Percentiles rank a stretch among this genome's conserved stretches.
Conservation (phyloP, 495 filamentous ascomycete genomes). For the Collariella sp. region DNA sequence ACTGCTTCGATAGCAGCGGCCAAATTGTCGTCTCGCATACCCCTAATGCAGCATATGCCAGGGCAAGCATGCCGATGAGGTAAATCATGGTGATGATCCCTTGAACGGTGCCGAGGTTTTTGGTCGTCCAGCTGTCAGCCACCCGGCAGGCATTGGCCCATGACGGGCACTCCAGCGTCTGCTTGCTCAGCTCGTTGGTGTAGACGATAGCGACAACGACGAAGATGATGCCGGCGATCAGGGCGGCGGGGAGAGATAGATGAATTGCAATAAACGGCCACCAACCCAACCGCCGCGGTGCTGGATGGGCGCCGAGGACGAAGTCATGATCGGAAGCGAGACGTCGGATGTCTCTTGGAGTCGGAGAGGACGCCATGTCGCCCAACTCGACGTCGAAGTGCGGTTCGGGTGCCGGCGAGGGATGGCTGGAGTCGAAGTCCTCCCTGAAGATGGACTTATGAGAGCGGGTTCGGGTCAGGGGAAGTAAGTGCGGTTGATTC, state of each 20-base stretch:
- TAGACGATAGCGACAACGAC: constrained; percentile 21
- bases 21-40: constrained; percentile 22
- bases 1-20: constrained; percentile 21
- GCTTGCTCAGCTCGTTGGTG: constrained; percentile 16
- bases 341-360: constrained; percentile 20
- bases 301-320: constrained; percentile 15
- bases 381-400: not conserved
- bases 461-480: constrained; percentile 16
- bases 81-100: constrained; percentile 24
- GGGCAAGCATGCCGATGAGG: constrained; percentile 18
- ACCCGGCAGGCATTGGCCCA: constrained; percentile 19
- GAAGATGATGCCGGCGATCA: constrained; percentile 18
- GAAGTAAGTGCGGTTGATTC: not conserved
- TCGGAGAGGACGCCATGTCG: constrained; percentile 16
- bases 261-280: constrained; percentile 22
- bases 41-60: constrained; percentile 15
- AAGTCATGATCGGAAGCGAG: constrained; percentile 27
- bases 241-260: constrained; percentile 18
- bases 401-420: constrained; percentile 3
- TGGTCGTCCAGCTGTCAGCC: constrained; percentile 19
- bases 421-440: constrained; percentile 17
- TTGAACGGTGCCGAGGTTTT: constrained; percentile 24
- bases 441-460: constrained; percentile 24
- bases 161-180: constrained; percentile 21
- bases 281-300: constrained; percentile 16